Evolutionary conservation across 2,329 filamentous ascomycete genomes (phyloP), one percentile per base, ranked within the genome.

Genomic region (Aspergillus alliaceus): DNA sequence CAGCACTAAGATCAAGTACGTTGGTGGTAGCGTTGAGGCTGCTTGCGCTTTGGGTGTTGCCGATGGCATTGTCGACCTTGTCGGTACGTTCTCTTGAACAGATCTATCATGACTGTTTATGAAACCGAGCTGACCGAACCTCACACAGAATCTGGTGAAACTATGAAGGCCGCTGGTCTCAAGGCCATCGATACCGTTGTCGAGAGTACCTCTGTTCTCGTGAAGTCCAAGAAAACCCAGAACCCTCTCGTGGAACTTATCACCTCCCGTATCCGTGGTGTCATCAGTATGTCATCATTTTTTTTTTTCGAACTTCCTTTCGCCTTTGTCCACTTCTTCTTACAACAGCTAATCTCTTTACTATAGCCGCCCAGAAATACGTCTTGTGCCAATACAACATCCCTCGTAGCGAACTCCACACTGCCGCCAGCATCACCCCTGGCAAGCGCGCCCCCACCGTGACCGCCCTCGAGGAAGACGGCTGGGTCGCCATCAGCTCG

Each of bases 381-480:
- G 91, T 98, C 27, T 85, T 98, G 29, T 98, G 95, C 80, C 92
- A 96, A 72, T 99, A 98, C 83, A 99, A 99, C 78, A 86, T 98
- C 58, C 84, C 90, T 65, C 86, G 93, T 59, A 73, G 77, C 48
- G 84, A 85, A 53, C 84, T 99, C 56, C 69, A 81, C 7, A 79
- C 80, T 31, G 93, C 90, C 8, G 85, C 83, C 47, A 84, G 84
- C 65, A 90, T 98, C 72, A 97, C 95, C 0, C 95, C 95, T 0
- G 95, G 95, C 60, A 96, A 95, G 80, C 89, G 95, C 51, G 93
- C 95, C 2, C 91, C 95, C 2, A 98, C 93, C 2, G 84, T 98
- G 65, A 97, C 90, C n/a, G 81, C 89, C 15, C 82, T 99, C 3
- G 93, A 97, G 65, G 90, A 91, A 70, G 86, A 91, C 55, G 90